Conservation (phyloP, 768 basidiomycete genomes). For the Kwoniella sp. region DNA sequence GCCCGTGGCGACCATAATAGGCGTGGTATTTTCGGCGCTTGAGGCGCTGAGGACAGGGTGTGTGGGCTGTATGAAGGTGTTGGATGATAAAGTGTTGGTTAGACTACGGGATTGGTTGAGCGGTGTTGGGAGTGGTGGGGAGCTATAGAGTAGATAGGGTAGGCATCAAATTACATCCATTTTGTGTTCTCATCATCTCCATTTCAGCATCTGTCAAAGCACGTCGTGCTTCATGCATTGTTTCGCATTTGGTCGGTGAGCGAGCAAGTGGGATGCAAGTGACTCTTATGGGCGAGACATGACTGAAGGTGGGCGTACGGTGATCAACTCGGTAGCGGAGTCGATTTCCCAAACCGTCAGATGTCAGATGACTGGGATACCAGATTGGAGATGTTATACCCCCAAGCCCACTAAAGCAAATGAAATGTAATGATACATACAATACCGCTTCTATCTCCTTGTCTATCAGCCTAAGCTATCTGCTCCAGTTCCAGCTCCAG, state of each 20-base stretch:
- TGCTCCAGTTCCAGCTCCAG: not conserved
- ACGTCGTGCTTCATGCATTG: no score
- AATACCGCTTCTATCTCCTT: not conserved
- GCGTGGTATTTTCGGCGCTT: conserved; percentile 25
- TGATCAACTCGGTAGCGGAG: no score
- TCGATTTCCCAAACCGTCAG: no score
- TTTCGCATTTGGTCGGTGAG: no score
- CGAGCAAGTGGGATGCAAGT: no score
- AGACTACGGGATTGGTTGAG: conserved; percentile 10
- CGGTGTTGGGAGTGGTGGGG: conserved; percentile 2
- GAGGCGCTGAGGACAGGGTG: conserved; percentile 36
- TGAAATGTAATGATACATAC: conserved; percentile 1
- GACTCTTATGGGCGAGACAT: no score
- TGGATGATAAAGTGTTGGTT: conserved; percentile 1
- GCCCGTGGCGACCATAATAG: conserved; percentile 18
- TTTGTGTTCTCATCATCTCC: not conserved
- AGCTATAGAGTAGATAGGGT: not conserved
- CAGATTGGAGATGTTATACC: no score
- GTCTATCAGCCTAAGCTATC: not conserved
- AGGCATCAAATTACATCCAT: not conserved
- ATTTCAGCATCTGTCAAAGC: no score
- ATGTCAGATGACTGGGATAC: no score
- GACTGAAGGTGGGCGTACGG: no score
- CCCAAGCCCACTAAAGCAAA: no score
- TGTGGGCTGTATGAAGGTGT: conserved; percentile 32